phyloP scores from a whole-genome alignment of 2,329 filamentous ascomycete species.

The Ilyonectria robusta region DNA sequence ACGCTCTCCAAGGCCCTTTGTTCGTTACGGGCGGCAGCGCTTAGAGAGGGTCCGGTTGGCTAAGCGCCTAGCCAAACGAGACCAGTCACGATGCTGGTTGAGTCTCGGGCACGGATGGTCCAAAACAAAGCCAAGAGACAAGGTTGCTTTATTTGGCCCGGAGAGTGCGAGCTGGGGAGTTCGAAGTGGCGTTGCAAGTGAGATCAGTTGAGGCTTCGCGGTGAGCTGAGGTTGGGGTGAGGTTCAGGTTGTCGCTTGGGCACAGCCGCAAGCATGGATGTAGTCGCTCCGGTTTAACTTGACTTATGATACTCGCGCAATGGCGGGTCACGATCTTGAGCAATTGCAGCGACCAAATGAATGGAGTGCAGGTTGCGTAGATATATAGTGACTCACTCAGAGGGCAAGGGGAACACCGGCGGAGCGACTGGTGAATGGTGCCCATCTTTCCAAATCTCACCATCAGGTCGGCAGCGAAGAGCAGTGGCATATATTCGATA shows the following conservation, averaged over 20 bases:
- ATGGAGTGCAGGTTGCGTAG: constrained; percentile 42
- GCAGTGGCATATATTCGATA: constrained; percentile 42
- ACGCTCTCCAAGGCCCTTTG: constrained; percentile 32
- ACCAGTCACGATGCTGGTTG: constrained; percentile 42
- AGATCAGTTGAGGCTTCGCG: constrained; percentile 30
- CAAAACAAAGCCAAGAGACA: constrained; percentile 41
- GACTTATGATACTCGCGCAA: constrained; percentile 38
- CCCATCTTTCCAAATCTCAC: constrained; percentile 45
- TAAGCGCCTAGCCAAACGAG: constrained; percentile 44
- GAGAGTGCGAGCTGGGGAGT: constrained; percentile 21
- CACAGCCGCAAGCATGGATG: constrained; percentile 44
- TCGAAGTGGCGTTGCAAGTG: constrained; percentile 26
- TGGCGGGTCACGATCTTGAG: constrained; percentile 36
- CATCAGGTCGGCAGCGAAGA: constrained; percentile 34
- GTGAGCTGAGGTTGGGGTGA: constrained; percentile 28
- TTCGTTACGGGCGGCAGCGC: constrained; percentile 43
- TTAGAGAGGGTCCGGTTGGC: constrained; percentile 37
- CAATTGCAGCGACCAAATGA: constrained; percentile 44
- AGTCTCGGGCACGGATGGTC: constrained; percentile 30
- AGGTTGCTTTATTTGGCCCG: constrained; percentile 13
- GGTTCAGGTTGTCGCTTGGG: constrained; percentile 40
- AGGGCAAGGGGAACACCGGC: constrained; percentile 46
- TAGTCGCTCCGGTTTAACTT: constrained; percentile 34
- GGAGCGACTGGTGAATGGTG: constrained; percentile 45
- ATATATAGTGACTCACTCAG: constrained; percentile 47